Base-by-base conservation (phyloP, 169 alveolate genomes). In the Theileria annulata region DNA sequence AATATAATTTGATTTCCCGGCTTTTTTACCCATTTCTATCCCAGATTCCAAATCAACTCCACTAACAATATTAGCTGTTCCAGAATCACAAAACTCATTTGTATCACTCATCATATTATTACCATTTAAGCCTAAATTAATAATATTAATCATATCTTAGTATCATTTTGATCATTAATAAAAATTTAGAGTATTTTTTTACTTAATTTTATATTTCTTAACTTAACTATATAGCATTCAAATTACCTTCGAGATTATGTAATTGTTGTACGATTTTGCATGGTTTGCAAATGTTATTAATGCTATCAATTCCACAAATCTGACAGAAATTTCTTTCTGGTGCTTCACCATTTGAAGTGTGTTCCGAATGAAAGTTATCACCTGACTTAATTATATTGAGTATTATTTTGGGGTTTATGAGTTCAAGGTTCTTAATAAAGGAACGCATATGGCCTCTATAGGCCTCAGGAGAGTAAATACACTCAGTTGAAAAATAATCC, bases 401-500 rank as follows among this genome's bases (percentile, higher is more conserved):
- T 15, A 90, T 85, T 37, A 90, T 80, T 31, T 79, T 77, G 10
- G 94, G 93, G 59, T 90, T 84, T 23, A 87, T 78, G 37, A 75
- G 87, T 91, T 97, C 98, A 48, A 97, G 77, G 56, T 95, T 95
- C 64, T 97, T 96, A 71, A 96, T 93, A 31, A 98, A 93, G 75
- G 94, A 95, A 70, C 99, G 92, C 51, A 95, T 96, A 88, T 96
- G 90, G 9, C 99, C 99, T 74, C 99, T 92, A 80, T 95, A 97
- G 28, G 99, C 99, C 66, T 96, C 96, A 5, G 98, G 98, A 17
- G 99, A 94, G 85, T 98, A 98, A 15, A 93, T 95, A 63, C 99
- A 98, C 88, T 98, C 99, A 17, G 99, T 96, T 47, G 99, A 94
- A 81, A 98, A 98, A 86, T 97, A 97, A 67, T 94, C 97, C 27